phyloP scores from a whole-genome alignment of 148 eudicot genomes.

The Diospyros kaki region DNA sequence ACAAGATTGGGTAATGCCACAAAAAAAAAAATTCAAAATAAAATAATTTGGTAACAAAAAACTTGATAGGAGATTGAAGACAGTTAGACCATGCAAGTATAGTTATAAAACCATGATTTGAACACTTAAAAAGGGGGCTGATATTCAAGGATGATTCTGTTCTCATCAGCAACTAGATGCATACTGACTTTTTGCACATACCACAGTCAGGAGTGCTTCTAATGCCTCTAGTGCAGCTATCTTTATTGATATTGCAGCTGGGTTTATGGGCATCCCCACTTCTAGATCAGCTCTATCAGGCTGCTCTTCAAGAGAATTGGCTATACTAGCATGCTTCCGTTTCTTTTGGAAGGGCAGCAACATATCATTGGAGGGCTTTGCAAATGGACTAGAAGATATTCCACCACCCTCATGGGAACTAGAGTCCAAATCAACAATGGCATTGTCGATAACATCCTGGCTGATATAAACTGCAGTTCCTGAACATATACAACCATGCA shows the following conservation, averaged over 20 bases:
- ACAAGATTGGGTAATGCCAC: no score
- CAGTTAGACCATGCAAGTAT: no score
- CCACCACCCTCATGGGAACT: conserved; percentile 23
- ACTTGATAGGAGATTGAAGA: no score
- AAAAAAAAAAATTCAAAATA: no score
- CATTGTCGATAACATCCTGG: conserved; percentile 48
- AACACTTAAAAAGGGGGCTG: no score
- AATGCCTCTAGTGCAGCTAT: conserved; percentile 72
- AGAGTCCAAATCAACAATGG: conserved; percentile 48
- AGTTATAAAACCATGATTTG: no score
- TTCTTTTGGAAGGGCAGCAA: conserved; percentile 40
- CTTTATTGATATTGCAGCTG: conserved; percentile 46
- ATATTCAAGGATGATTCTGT: background rate
- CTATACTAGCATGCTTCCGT: conserved; percentile 53
- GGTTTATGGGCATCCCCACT: conserved; percentile 29
- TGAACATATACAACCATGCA: conserved; percentile 26
- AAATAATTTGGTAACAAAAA: no score
- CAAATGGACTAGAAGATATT: conserved; percentile 19
- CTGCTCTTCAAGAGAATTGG: conserved; percentile 27
- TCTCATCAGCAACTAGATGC: background rate
- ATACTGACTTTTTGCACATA: conserved; percentile 26
- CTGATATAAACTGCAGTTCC: conserved; percentile 58
- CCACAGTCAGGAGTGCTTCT: conserved; percentile 82
- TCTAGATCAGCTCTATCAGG: conserved; percentile 32
- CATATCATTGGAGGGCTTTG: conserved; percentile 29